Evolutionary conservation across 345 rosid species (phyloP), one percentile per base, ranked within the genome.

Genomic region (Acer yangbiense): DNA sequence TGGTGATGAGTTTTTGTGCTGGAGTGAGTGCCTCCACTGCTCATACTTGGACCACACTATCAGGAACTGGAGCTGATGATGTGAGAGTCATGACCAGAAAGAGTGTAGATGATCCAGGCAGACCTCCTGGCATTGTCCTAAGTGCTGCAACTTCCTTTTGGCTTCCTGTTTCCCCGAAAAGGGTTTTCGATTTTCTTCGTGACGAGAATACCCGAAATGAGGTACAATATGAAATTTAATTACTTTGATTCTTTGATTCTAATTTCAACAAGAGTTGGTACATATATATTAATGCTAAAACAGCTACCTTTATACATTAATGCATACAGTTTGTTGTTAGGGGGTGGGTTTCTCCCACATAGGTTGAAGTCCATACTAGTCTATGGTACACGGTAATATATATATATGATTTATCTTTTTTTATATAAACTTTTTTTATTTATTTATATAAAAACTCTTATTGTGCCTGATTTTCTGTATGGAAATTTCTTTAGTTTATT

Each of bases 61-160:
- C 94, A 0, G 94, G 92, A 64, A 87, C 88, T 2, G 91, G 89
- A 46, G 89, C 94, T 2, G 96, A 89, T 29, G 98, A 87, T 72
- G 91, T 97, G 4, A 83, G 94, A 50, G 90, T 94, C 25, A 94
- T 92, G 98, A 91, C 96, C 39, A 66, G 94, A 65, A 91, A 87
- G 86, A 97, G 88, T 21, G 52, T 90, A 0, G 88, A 85, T 77
- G 98, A 93, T 75, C 98, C 97, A 12, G 99, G 99, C 43, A 85
- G 90, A 76, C 98, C 98, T 39, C 91, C 91, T 0, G 98, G 98
- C 16, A 83, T 90, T 80, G 92, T 93, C 54, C 85, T 97, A 11
- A 89, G 92, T 75, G 98, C 95, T 43, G 94, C 97, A 9, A 89
- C 98, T 83, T 97, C 99, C 17, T 94, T 94, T 78, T 97, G 99